Base-by-base conservation (phyloP, 176 grass and related monocot genomes). In the Areca catechu region DNA sequence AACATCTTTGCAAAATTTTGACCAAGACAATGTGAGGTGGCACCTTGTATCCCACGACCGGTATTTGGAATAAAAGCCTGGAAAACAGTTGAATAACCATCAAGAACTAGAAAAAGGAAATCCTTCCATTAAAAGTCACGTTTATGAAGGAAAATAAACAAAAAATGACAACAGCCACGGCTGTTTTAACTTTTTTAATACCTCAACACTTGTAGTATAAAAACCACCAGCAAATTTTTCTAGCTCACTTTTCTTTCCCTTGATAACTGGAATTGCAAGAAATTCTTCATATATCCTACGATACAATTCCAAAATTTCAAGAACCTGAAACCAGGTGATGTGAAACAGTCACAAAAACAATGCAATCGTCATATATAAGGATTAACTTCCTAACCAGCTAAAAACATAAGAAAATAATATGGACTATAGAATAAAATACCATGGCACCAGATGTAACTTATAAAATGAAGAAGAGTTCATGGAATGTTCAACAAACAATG, bases 1-100 rank as follows among this genome's bases (percentile, higher is more conserved):
- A 97, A 97, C 87, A 91, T 97, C 74, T 88, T 97, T 47, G 87
- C 86, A 5, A 97, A 97, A 69, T 97, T 97, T 66, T 97, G 93
- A 27, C 93, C 93, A 53, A 97, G 83, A 73, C 93, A 97, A 76
- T 95, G 89, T 6, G 89, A 95, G 25, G 89, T 97, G 43, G 87
- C 93, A 49, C 93, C 93, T 88, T 97, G 93, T 64, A 97, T 80
- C 48, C 93, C 93, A 65, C 93, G 87, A 29, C 93, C 83, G 17
- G 89, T 83, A 64, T 82, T 83, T 68, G 88, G 88, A 60, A 92
- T 77, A 61, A 92, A 91, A 59, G 82, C 88, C 88, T 92, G 49
- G 16, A 37, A 64, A 48, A 80, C 55, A 16, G 3, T 28, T 21
- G 52, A 27, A 57, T 4, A 47, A 22, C 66, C 57, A 67, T 48